phyloP scores from a whole-genome alignment of 306 rosid genomes.

The Gynostemma pentaphyllum region DNA sequence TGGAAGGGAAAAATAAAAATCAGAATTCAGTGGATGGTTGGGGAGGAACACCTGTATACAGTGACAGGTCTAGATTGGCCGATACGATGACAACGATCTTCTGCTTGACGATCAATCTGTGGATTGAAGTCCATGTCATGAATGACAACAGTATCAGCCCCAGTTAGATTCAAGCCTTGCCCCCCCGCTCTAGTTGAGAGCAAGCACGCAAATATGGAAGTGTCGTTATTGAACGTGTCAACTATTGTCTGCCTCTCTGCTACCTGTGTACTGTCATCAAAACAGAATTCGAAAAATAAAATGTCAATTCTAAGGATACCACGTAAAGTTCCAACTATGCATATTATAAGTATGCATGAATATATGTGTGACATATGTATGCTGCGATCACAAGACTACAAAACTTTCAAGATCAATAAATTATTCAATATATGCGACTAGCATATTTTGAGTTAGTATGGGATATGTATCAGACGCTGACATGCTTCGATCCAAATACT shows the following conservation, averaged over 20 bases:
- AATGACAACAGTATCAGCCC: conserved; percentile 88
- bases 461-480: too few relatives aligned
- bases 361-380: too few relatives aligned
- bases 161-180: conserved; percentile 84
- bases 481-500: too few relatives aligned
- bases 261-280: conserved; percentile 67
- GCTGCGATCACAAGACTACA: too few relatives aligned
- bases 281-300: background rate
- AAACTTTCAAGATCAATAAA: too few relatives aligned
- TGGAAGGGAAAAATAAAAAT: background rate
- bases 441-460: too few relatives aligned
- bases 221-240: conserved; percentile 73
- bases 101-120: conserved; percentile 92
- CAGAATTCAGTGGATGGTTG: background rate
- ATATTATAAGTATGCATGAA: too few relatives aligned
- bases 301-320: background rate
- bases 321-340: too few relatives aligned
- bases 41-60: conserved; percentile 44
- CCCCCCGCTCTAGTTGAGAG: conserved; percentile 98
- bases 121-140: conserved; percentile 99
- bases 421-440: too few relatives aligned
- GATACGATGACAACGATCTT: conserved; percentile 89
- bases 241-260: conserved; percentile 91
- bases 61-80: conserved; percentile 92
- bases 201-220: conserved; percentile 89